phyloP scores from a whole-genome alignment of 345 rosid species.

The Dipteronia sinensis region DNA sequence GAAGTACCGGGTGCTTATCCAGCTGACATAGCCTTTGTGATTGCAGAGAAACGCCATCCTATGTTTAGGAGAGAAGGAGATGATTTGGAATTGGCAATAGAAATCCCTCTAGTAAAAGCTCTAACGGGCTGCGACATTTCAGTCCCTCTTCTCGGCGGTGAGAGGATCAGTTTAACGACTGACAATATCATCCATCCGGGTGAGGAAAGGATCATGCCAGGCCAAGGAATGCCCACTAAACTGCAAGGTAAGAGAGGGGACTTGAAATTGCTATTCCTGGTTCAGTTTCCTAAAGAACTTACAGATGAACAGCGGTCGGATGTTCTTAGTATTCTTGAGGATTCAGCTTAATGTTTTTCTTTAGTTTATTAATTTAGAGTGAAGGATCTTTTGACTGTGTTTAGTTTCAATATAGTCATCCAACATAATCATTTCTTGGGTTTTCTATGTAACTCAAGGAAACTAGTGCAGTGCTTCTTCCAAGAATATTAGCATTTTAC shows the following conservation, averaged over 20 bases:
- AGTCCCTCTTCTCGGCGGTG: slow-evolving; percentile 61
- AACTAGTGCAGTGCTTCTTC: slow-evolving; percentile 4
- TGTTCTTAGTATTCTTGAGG: slow-evolving; percentile 48
- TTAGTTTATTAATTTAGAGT: not conserved
- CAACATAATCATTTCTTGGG: not conserved
- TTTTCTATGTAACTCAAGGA: not conserved
- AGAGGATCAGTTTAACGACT: slow-evolving; percentile 35
- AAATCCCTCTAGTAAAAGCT: slow-evolving; percentile 64
- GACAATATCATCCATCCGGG: slow-evolving; percentile 66
- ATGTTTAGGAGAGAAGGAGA: slow-evolving; percentile 67
- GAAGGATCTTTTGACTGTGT: not conserved
- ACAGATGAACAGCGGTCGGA: slow-evolving; percentile 50
- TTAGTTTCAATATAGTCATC: slow-evolving; percentile 6
- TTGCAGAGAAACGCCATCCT: slow-evolving; percentile 60
- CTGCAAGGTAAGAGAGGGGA: slow-evolving; percentile 63
- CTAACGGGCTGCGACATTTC: slow-evolving; percentile 60
- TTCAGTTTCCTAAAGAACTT: slow-evolving; percentile 55
- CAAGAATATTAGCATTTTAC: not conserved
- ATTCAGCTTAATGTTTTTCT: slow-evolving; percentile 29
- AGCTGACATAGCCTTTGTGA: slow-evolving; percentile 63
- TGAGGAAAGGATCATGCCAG: slow-evolving; percentile 41
- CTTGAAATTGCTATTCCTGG: slow-evolving; percentile 46
- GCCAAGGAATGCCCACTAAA: slow-evolving; percentile 76
- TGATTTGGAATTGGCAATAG: slow-evolving; percentile 54
- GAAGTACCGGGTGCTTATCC: slow-evolving; percentile 63